Base-by-base conservation (phyloP, 176 grass and related monocot genomes). In the Aegilops sharonensis region DNA sequence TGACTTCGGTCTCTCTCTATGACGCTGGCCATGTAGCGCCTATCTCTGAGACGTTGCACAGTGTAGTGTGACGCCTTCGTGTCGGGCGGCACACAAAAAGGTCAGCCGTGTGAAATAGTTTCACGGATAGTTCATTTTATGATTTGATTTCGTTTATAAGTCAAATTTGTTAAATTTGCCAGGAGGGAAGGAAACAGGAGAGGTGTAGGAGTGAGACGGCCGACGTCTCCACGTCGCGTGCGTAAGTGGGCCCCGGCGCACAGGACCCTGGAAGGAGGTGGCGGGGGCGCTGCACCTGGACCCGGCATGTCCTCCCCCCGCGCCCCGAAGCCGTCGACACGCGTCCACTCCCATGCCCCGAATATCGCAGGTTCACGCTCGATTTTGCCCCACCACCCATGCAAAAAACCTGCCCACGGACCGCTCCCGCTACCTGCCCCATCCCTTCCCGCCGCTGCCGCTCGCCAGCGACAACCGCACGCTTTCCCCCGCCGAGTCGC, bases 241-340 rank as follows among this genome's bases (percentile, higher is more conserved):
- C 1, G 36, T 9, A 5, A 7, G 66, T 9, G 81, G 81, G 68
- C 32, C 23, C 50, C 68, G 11, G 5, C 27, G 20, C 72, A 15
- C 64, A 57, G 76, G 5, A 36, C 9, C 59, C 6, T 54, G 64
- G 68, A 13, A 14, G 25, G 14, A 4, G n/a, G 75, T 18, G 35
- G 89, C 18, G 43, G 43, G 43, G 43, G 79, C 39, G 72, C 65
- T 78, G 79, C 84, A 87, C 72, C 84, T 83, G 84, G 84, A 90
- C 80, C 67, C 67, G 50, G 83, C 78, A 77, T 62, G 71, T 0
- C 0, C 12, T 10, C 23, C 24, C 30, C 78, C 32, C 40, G 68
- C 84, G 66, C 29, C 40, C 54, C 57, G 57, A 67, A 9, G 34
- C 67, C 17, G 40, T 14, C 75, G 85, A 90, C 84, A 90, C 85